Conservation (phyloP, 2,329 filamentous ascomycete species). For the Epichloe gansuensis region DNA sequence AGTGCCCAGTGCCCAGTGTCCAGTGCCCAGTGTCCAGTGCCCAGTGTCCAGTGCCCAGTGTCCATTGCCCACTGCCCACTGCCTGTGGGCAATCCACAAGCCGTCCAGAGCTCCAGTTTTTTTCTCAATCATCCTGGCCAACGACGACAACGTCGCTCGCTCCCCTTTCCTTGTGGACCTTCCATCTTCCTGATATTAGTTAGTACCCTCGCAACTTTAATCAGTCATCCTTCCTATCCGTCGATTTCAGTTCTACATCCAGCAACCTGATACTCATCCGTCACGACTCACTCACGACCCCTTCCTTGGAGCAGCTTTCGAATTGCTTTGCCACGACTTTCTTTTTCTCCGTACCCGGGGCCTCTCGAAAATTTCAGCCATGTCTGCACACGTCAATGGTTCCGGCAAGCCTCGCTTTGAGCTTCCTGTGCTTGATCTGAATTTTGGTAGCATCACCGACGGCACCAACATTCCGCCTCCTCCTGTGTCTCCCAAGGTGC, state of each 20-base stretch:
- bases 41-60: too few relatives aligned
- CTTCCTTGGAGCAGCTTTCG: neutral
- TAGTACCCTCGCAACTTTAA: neutral
- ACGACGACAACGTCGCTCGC: neutral
- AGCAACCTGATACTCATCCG: neutral
- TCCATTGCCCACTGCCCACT: too few relatives aligned
- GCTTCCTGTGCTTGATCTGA: slow-evolving; percentile 45
- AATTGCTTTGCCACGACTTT: neutral
- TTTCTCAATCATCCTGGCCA: slow-evolving; percentile 5
- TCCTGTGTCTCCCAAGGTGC: slow-evolving; percentile 40
- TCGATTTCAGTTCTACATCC: neutral
- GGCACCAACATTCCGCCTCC: slow-evolving; percentile 50
- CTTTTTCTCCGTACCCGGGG: neutral
- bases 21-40: too few relatives aligned
- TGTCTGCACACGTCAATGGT: slow-evolving; percentile 22
- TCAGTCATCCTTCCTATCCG: neutral
- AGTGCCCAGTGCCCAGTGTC: too few relatives aligned
- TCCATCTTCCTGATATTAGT: neutral
- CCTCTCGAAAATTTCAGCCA: slow-evolving; percentile 8
- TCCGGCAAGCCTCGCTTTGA: slow-evolving; percentile 33
- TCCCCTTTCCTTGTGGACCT: slow-evolving; percentile 5
- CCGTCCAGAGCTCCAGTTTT: slow-evolving; percentile 7
- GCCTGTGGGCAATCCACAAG: neutral
- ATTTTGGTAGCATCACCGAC: slow-evolving; percentile 47
- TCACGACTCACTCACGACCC: neutral